Percentiles rank a stretch among this genome's conserved stretches.
These are phyloP conservation scores for Ceratocystis colombiana DNA, from an alignment of 2,329 filamentous ascomycete species.

Conservation along the genomic window DNA sequence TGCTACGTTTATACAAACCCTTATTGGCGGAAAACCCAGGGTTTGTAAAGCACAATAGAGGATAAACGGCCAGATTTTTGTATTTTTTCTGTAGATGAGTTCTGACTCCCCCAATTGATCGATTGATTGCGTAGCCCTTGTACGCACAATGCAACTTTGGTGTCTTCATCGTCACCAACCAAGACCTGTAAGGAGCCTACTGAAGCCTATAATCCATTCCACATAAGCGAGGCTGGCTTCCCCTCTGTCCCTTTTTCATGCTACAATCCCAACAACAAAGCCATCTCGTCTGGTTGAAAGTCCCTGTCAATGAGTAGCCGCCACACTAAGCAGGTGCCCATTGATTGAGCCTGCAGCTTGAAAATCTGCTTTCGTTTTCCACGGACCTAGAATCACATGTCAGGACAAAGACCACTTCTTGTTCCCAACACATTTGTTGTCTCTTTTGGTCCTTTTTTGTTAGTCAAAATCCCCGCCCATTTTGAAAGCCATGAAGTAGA, in stretches of 20 bases:
- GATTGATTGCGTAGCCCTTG: no score
- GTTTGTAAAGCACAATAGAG: neutral
- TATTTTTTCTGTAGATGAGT: neutral
- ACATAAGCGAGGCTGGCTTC: neutral
- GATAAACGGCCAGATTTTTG: neutral
- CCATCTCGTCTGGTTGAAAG: neutral
- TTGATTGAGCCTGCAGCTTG: neutral
- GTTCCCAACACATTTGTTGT: constrained; percentile 5
- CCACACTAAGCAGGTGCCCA: neutral
- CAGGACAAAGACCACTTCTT: neutral
- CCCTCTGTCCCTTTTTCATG: neutral
- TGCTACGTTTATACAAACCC: neutral
- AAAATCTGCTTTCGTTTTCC: neutral
- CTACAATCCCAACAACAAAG: neutral
- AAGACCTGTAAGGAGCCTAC: no score
- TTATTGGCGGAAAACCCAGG: neutral
- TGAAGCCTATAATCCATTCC: no score
- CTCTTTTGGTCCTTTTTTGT: neutral
- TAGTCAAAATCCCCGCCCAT: neutral
- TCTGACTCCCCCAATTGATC: no score
- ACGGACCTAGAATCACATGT: constrained; percentile 9
- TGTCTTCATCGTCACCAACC: no score
- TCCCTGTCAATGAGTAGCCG: neutral
- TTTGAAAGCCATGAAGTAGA: neutral
- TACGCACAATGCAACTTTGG: no score